Base-by-base conservation (phyloP, 192 early-diverging fungal species). In the Gryganskiella cystojenkinii region DNA sequence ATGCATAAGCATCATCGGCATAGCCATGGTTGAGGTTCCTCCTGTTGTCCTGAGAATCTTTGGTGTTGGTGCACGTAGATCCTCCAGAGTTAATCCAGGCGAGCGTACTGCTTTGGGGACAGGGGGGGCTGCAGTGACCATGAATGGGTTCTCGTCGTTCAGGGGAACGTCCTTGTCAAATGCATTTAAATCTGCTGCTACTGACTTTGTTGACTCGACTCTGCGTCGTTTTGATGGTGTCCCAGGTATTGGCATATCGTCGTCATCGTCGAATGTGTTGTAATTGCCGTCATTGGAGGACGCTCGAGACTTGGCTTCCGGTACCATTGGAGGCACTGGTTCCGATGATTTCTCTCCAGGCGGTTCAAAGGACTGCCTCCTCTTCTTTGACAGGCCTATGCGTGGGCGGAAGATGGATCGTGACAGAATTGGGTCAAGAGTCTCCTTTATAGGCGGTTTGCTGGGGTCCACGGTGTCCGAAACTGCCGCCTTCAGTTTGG, bases 1-100 rank as follows among this genome's bases (percentile, higher is more conserved):
- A 33, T 78, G 65, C 40, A 78, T 35, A 19, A 78, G 37, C 74
- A 78, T 78, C 4, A 78, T 64, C 10, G 74, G 74, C 56, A 78
- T 57, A 15, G 60, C 27, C 14, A 53, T 46, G 13, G 15, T 22
- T 5, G 33, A 17, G 19, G 54, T 46, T 4, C 17, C 17, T 2
- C 28, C 25, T 14, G 28, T 53, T 19, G 56, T 64, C 22, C 59
- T 78, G 27, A n/a, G 9, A 33, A 61, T 20, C 28, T 78, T 78
- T 24, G 74, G 74, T 59, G 74, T 78, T 19, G 74, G 66, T 7
- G 61, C 74, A 0, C 74, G 66, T 14, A 78, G 45, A 30, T 78
- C 74, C 10, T 78, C 60, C 30, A 78, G 17, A 27, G 74, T 78
- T 45, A 76, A 35, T 27, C 65, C 65, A 15, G 72, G 52, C 22